phyloP scores from a whole-genome alignment of 2,329 filamentous ascomycete genomes.

The Lachnellula cervina region DNA sequence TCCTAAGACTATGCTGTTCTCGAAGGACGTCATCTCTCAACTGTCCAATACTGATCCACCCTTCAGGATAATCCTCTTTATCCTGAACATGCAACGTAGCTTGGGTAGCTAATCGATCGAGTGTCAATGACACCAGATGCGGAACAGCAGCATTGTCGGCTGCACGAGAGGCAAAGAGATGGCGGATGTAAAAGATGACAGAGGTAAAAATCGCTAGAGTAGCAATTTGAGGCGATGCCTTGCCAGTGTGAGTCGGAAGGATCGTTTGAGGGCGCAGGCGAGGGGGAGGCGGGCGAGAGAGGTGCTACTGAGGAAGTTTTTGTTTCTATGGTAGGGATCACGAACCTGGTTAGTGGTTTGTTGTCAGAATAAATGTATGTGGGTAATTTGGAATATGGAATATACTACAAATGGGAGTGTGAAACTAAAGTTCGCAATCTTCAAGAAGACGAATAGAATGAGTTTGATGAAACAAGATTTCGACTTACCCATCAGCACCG shows the following conservation, averaged over 20 bases:
- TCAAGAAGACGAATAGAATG: too few relatives aligned
- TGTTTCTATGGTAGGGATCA: constrained; percentile 67
- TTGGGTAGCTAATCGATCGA: constrained; percentile 77
- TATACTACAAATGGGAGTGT: constrained; percentile 9
- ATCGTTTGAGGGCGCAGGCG: constrained; percentile 73
- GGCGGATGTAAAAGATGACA: constrained; percentile 57
- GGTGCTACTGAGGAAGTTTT: constrained; percentile 69
- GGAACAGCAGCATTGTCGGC: constrained; percentile 67
- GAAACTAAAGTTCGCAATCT: constrained; percentile 5
- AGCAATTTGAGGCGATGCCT: constrained; percentile 82
- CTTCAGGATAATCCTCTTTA: constrained; percentile 60
- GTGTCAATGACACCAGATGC: constrained; percentile 73
- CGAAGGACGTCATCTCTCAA: constrained; percentile 86
- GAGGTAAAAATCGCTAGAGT: constrained; percentile 50
- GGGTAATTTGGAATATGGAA: constrained; percentile 28
- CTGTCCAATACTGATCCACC: constrained; percentile 82
- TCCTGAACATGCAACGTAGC: constrained; percentile 71
- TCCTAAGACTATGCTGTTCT: constrained; percentile 68
- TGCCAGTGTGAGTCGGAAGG: constrained; percentile 74
- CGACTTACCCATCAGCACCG: constrained; percentile 47
- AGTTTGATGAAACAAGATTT: too few relatives aligned
- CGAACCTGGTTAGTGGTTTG: constrained; percentile 79
- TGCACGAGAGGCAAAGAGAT: constrained; percentile 56
- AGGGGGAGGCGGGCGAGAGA: constrained; percentile 90
- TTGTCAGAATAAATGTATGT: constrained; percentile 48